Conservation (phyloP, 1,139 yeast species). For the Wickerhamomyces sp. region DNA sequence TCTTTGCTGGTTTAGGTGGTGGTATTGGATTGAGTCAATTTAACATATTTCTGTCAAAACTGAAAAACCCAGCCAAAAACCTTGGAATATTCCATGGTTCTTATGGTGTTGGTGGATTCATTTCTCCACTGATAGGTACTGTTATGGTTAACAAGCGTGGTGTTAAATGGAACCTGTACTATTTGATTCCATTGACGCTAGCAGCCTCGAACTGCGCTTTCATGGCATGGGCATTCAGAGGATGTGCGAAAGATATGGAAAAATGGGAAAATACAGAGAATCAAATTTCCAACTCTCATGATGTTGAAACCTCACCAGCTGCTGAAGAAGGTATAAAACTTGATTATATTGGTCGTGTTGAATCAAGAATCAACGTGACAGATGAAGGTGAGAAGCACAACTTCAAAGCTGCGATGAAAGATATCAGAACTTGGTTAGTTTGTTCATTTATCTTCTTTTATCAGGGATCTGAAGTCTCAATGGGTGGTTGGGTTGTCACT, state of each 20-base stretch:
- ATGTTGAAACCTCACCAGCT: conserved; percentile 2
- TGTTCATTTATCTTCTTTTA: conserved; percentile 53
- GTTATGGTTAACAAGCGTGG: conserved; percentile 38
- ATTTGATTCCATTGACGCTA: conserved; percentile 41
- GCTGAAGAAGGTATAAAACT: conserved; percentile 4
- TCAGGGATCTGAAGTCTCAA: conserved; percentile 64
- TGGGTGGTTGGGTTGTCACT: conserved; percentile 72
- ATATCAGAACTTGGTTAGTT: conserved; percentile 47
- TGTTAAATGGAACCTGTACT: conserved; percentile 49
- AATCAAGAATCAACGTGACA: conserved; percentile 6
- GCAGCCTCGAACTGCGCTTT: conserved; percentile 29
- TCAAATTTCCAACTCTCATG: conserved; percentile 1
- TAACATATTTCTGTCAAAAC: conserved; percentile 50
- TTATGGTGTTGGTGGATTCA: conserved; percentile 61
- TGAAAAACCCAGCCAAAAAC: conserved; percentile 37
- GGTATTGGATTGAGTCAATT: conserved; percentile 53
- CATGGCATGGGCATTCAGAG: conserved; percentile 34
- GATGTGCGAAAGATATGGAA: conserved; percentile 38
- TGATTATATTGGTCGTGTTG: background rate
- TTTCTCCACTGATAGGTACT: conserved; percentile 56
- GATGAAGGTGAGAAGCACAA: conserved; percentile 12
- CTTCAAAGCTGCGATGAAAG: conserved; percentile 34
- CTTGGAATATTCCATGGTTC: conserved; percentile 53
- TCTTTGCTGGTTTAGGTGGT: conserved; percentile 55
- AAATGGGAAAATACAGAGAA: conserved; percentile 25